Conservation (phyloP, 2,329 filamentous ascomycete genomes). For the Calonectria pseudoturangicola region DNA sequence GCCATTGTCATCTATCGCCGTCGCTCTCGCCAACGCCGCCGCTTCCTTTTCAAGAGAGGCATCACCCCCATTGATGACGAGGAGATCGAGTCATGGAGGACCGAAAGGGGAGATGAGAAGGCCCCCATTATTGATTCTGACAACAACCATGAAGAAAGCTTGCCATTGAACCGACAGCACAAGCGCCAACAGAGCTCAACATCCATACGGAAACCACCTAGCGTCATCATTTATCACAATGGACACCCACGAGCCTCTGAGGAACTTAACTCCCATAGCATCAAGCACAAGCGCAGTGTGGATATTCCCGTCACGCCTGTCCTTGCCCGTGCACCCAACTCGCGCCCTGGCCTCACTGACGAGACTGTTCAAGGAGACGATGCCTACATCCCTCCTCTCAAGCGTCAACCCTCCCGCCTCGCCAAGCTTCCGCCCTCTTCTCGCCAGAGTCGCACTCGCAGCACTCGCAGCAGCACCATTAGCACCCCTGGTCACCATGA, state of each 20-base stretch:
- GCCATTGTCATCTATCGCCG: slow-evolving; percentile 63
- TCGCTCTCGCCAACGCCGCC: slow-evolving; percentile 63
- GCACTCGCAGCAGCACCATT: slow-evolving; percentile 66
- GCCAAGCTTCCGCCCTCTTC: slow-evolving; percentile 67
- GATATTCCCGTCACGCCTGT: slow-evolving; percentile 70
- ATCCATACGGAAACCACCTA: slow-evolving; percentile 68
- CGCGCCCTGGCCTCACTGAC: slow-evolving; percentile 77
- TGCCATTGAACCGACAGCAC: slow-evolving; percentile 28
- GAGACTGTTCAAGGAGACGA: slow-evolving; percentile 76
- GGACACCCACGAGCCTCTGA: slow-evolving; percentile 52
- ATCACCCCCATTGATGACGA: slow-evolving; percentile 79
- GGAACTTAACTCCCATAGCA: slow-evolving; percentile 56
- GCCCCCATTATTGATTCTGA: slow-evolving; percentile 49
- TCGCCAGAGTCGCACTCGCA: slow-evolving; percentile 63
- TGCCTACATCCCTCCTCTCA: slow-evolving; percentile 73
- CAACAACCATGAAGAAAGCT: not conserved
- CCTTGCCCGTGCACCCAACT: slow-evolving; percentile 76
- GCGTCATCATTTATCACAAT: slow-evolving; percentile 73
- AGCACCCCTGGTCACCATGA: slow-evolving; percentile 65
- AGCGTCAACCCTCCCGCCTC: slow-evolving; percentile 72
- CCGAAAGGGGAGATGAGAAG: slow-evolving; percentile 59
- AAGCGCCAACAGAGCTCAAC: slow-evolving; percentile 59
- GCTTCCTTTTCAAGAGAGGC: slow-evolving; percentile 68
- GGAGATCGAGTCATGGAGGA: slow-evolving; percentile 79
- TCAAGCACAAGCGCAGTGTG: slow-evolving; percentile 63